Percentiles rank a stretch among this genome's conserved stretches.
Evolutionary conservation across 2,329 filamentous ascomycete species (phyloP).

Genomic region (Parafenestella ontariensis): DNA sequence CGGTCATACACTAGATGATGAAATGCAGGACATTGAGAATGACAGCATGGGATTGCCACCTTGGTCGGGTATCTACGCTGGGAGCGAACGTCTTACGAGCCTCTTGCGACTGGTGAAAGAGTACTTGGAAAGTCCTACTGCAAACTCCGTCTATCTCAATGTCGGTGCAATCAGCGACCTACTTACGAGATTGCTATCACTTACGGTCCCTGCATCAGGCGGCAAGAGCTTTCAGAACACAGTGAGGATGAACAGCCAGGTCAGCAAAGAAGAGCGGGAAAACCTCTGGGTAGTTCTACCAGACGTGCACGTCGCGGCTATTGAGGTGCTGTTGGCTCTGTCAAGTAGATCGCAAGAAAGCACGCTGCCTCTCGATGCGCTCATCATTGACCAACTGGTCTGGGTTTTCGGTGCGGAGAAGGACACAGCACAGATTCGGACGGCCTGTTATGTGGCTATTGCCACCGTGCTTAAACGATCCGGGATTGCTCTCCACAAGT

Average conservation of each 20-base stretch:
- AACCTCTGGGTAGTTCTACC: constrained; percentile 77
- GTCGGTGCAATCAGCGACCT: constrained; percentile 73
- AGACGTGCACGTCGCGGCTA: constrained; percentile 73
- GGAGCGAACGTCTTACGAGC: constrained; percentile 71
- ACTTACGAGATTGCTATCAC: constrained; percentile 71
- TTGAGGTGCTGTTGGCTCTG: constrained; percentile 67
- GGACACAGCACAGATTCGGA: constrained; percentile 62
- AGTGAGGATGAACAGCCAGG: constrained; percentile 72
- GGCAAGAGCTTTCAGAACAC: constrained; percentile 45
- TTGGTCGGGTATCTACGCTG: constrained; percentile 79
- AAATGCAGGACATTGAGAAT: constrained; percentile 49
- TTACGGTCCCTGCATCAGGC: constrained; percentile 61
- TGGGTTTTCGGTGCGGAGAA: constrained; percentile 70
- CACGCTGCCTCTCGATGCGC: constrained; percentile 66
- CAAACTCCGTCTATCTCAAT: constrained; percentile 70
- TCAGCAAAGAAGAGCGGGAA: constrained; percentile 82
- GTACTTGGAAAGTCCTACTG: constrained; percentile 70
- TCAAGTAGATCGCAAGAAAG: constrained; percentile 65
- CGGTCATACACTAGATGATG: constrained; percentile 36
- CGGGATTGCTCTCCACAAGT: constrained; percentile 72
- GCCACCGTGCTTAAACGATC: constrained; percentile 64
- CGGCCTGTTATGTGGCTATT: constrained; percentile 66
- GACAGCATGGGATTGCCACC: constrained; percentile 62
- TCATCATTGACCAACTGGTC: constrained; percentile 72
- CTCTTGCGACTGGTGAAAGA: constrained; percentile 70